phyloP scores from a whole-genome alignment of 1,139 yeast species.

The Trichomonascaceae sp. region DNA sequence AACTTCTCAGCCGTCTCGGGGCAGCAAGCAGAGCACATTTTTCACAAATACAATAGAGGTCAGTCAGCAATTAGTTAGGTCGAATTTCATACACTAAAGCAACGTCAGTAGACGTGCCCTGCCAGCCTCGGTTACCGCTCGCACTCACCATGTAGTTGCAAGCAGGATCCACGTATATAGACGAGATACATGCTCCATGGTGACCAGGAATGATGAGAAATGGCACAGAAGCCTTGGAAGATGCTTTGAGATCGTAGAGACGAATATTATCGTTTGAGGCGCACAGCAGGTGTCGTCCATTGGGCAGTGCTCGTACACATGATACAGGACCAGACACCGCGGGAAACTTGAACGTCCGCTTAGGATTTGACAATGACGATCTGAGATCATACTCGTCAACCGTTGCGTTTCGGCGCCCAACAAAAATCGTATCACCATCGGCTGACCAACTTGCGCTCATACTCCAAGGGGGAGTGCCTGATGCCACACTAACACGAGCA shows the following conservation, averaged over 20 bases:
- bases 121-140: conserved; percentile 96
- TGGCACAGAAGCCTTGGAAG: conserved; percentile 30
- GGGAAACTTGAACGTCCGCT: conserved; percentile 60
- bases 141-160: conserved; percentile 82
- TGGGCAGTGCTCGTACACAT: conserved; percentile 69
- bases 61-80: conserved; percentile 7
- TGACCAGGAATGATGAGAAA: conserved; percentile 50
- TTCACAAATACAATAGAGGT: background rate
- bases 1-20: too few species aligned
- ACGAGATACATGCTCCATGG: conserved; percentile 56
- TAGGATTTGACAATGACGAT: conserved; percentile 39
- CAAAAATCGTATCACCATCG: conserved; percentile 66
- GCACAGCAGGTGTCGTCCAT: conserved; percentile 63
- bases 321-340: conserved; percentile 87
- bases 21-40: too few species aligned
- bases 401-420: conserved; percentile 79
- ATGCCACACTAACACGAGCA: conserved; percentile 45
- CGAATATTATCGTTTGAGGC: conserved; percentile 88
- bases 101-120: conserved; percentile 64
- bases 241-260: conserved; percentile 57
- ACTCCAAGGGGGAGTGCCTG: conserved; percentile 87
- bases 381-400: conserved; percentile 77
- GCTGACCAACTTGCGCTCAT: conserved; percentile 76
- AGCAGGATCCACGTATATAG: conserved; percentile 67
- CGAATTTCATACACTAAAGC: conserved; percentile 68